These are phyloP conservation scores for Paracamarosporium sp. DNA, from an alignment of 2,329 filamentous ascomycete genomes.

Conservation along the genomic window DNA sequence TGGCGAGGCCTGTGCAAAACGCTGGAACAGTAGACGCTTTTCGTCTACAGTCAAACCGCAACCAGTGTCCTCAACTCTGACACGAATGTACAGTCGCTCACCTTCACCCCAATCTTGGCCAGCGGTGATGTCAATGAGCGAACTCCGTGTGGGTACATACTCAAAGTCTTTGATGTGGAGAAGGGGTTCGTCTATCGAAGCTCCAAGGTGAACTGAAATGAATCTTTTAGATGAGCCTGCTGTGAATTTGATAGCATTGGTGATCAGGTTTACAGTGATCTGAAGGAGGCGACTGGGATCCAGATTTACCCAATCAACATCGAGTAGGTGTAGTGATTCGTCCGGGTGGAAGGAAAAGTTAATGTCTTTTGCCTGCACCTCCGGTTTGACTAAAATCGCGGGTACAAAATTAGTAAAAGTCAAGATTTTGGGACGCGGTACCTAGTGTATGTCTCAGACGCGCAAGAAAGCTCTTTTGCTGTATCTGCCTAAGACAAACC, in stretches of 20 bases:
- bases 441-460: too few species aligned
- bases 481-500: too few species aligned
- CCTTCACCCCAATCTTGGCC: slow-evolving; percentile 38
- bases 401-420: too few species aligned
- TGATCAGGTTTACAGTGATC: slow-evolving; percentile 52
- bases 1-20: slow-evolving; percentile 42
- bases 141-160: slow-evolving; percentile 32
- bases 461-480: too few species aligned
- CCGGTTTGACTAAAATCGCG: slow-evolving; percentile 28
- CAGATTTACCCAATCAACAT: slow-evolving; percentile 49
- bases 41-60: slow-evolving; percentile 22
- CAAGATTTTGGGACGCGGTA: too few species aligned
- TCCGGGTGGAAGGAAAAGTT: slow-evolving; percentile 40
- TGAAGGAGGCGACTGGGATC: slow-evolving; percentile 53
- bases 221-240: slow-evolving; percentile 38
- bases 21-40: slow-evolving; percentile 39
- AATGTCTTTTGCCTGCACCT: slow-evolving; percentile 40
- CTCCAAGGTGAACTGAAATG: slow-evolving; percentile 49
- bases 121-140: slow-evolving; percentile 21
- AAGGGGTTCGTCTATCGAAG: slow-evolving; percentile 39
- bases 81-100: slow-evolving; percentile 32
- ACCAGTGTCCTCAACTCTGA: slow-evolving; percentile 39
- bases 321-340: slow-evolving; percentile 39
- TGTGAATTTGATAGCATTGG: slow-evolving; percentile 57
- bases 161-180: slow-evolving; percentile 25